Evolutionary conservation across 1,284 basidiomycete species (phyloP).

Genomic region (Marasmius sp.): DNA sequence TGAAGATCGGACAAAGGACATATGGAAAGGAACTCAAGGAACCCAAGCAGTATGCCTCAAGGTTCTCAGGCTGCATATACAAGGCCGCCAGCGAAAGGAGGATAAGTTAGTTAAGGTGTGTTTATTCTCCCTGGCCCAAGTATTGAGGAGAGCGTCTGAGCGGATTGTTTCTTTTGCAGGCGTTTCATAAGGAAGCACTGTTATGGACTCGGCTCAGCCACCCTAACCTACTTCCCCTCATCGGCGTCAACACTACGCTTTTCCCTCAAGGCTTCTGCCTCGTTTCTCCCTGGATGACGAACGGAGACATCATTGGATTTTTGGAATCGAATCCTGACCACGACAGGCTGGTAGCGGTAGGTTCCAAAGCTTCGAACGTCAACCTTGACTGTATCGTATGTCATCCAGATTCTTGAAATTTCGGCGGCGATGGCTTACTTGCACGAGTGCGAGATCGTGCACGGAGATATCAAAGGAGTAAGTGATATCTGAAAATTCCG

Average conservation of each 20-base stretch:
- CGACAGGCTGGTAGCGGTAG: slow-evolving; percentile 4
- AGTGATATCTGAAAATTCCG: not conserved
- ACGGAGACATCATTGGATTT: slow-evolving; percentile 9
- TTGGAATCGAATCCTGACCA: slow-evolving; percentile 7
- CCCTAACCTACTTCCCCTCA: slow-evolving; percentile 11
- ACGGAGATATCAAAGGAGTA: not conserved
- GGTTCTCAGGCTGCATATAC: not conserved
- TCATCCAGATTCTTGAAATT: not conserved
- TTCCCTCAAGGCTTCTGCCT: slow-evolving; percentile 9
- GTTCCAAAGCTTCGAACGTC: not conserved
- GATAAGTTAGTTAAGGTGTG: not conserved
- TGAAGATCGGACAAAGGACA: not conserved
- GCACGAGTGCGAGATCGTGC: not conserved
- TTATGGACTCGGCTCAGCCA: slow-evolving; percentile 14
- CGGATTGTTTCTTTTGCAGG: not conserved
- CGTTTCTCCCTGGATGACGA: slow-evolving; percentile 15
- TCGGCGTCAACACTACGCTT: slow-evolving; percentile 8
- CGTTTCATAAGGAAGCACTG: slow-evolving; percentile 13
- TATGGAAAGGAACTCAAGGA: not conserved
- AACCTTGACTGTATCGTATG: not conserved
- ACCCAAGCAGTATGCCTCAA: not conserved
- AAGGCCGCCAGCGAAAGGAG: not conserved
- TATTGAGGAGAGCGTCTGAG: no score
- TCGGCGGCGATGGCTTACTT: not conserved
- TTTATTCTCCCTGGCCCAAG: no score